phyloP scores from a whole-genome alignment of 495 filamentous ascomycete species.

The Hypoxylon perforatum region DNA sequence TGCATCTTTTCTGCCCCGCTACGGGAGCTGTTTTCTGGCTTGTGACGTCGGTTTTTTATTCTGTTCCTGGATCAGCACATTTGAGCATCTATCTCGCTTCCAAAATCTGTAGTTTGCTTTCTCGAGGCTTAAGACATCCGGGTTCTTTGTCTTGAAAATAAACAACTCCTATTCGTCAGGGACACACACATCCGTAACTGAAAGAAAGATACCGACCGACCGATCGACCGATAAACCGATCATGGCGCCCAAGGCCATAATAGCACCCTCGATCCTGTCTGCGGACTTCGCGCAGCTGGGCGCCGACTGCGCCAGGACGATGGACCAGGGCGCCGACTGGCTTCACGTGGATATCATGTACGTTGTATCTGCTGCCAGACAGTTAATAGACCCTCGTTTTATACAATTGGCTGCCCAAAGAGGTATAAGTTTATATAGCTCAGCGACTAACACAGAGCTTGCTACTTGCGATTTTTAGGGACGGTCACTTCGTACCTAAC shows the following conservation, averaged over 20 bases:
- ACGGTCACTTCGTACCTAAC: constrained; percentile 98
- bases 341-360: constrained; percentile 90
- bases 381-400: no score
- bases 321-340: constrained; percentile 88
- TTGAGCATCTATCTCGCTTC: no score
- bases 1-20: constrained; percentile 39
- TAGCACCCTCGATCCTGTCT: constrained; percentile 95
- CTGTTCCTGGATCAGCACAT: not conserved
- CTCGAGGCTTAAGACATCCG: constrained; percentile 10
- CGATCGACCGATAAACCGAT: no score
- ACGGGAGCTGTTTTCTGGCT: constrained; percentile 18
- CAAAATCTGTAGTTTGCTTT: not conserved
- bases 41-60: constrained; percentile 34
- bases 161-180: constrained; percentile 6
- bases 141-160: not conserved
- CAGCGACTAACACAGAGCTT: not conserved
- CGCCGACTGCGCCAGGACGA: constrained; percentile 83
- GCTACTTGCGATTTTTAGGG: constrained; percentile 51
- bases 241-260: constrained; percentile 92
- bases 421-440: not conserved
- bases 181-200: not conserved
- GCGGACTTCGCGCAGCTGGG: constrained; percentile 93
- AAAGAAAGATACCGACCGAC: constrained; percentile 5
- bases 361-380: constrained; percentile 26
- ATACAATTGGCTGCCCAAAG: not conserved